Evolutionary conservation across 805 yeast species (phyloP).

Genomic region (Maudiozyma barnettii): DNA sequence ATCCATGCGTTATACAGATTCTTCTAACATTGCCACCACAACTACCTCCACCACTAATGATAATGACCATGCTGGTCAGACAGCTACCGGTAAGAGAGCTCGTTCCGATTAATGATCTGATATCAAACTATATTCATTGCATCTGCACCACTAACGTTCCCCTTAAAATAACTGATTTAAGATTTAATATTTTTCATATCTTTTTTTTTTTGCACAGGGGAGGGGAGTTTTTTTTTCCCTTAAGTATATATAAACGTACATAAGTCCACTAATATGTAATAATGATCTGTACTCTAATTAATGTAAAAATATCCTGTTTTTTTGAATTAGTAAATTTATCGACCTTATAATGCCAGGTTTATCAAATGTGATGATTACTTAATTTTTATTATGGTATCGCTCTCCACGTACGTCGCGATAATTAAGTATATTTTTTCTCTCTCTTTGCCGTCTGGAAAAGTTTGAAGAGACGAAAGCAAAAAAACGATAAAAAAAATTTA

Average conservation of each 20-base stretch:
- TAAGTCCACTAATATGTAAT: background rate
- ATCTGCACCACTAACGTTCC: too few relatives aligned
- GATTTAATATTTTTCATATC: too few relatives aligned
- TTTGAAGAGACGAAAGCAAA: background rate
- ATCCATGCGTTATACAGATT: background rate
- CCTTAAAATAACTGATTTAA: too few relatives aligned
- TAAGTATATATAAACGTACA: too few relatives aligned
- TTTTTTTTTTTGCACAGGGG: too few relatives aligned
- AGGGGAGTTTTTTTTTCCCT: too few relatives aligned
- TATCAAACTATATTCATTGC: background rate
- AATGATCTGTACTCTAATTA: background rate
- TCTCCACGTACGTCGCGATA: background rate
- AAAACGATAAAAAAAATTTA: background rate
- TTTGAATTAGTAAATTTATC: too few relatives aligned
- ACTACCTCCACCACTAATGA: background rate
- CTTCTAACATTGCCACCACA: background rate
- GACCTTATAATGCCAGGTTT: too few relatives aligned
- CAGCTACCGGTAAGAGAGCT: slow-evolving; percentile 7
- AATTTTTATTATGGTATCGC: background rate
- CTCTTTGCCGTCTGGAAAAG: too few relatives aligned
- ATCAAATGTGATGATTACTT: background rate
- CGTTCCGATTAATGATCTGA: slow-evolving; percentile 8
- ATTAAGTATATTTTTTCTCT: background rate
- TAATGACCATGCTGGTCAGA: slow-evolving; percentile 2
- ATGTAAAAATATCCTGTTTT: too few relatives aligned